Percentiles rank a stretch among this genome's conserved stretches.
Evolutionary conservation across 208 protist species (phyloP).

Genomic region (Histomonas meleagridis): DNA sequence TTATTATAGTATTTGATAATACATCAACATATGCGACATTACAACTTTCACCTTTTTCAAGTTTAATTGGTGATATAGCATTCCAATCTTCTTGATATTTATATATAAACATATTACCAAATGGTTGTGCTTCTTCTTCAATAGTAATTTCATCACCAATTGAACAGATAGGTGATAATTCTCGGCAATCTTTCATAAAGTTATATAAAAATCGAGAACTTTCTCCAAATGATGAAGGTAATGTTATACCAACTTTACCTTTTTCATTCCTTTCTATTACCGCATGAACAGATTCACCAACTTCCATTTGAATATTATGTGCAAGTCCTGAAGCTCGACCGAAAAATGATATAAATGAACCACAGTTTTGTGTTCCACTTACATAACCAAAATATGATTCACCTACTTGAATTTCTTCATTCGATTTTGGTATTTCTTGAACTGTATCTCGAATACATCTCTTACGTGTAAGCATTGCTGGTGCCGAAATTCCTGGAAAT

Average conservation of each 20-base stretch:
- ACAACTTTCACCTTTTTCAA: not conserved
- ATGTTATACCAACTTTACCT: not conserved
- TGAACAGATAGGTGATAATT: not conserved
- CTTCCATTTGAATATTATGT: not conserved
- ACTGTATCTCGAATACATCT: not conserved
- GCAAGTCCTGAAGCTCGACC: not conserved
- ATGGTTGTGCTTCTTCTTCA: not conserved
- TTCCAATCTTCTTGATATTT: not conserved
- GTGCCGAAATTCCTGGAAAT: not conserved
- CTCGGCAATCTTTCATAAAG: not conserved
- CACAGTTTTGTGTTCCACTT: not conserved
- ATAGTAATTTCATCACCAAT: not conserved
- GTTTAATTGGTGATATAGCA: not conserved
- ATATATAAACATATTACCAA: not conserved
- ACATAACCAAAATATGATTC: conserved; percentile 9
- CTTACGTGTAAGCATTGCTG: not conserved
- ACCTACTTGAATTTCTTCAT: not conserved
- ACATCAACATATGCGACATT: not conserved
- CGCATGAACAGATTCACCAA: conserved; percentile 15
- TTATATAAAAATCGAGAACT: not conserved
- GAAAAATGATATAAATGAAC: conserved; percentile 25
- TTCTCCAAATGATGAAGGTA: not conserved
- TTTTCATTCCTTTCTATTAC: not conserved
- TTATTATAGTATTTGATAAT: not conserved
- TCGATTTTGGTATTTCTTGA: not conserved